phyloP scores from a whole-genome alignment of 208 protist genomes.

The Leishmania amazonensis region DNA sequence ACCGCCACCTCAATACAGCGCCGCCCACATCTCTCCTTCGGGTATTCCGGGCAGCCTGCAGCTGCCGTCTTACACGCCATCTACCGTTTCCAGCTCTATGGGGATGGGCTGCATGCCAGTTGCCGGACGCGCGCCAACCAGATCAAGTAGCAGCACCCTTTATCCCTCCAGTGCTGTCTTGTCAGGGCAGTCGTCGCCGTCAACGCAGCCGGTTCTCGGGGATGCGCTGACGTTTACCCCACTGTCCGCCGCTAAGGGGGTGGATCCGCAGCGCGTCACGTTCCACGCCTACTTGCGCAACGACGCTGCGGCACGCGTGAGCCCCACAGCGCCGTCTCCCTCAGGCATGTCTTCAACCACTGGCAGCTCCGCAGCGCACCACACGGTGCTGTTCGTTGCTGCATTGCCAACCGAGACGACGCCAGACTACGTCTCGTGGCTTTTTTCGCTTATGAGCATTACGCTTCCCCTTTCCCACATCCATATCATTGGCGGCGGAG shows the following conservation, averaged over 20 bases:
- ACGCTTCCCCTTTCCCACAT: conserved; percentile 12
- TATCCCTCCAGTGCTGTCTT: conserved; percentile 9
- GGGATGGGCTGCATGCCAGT: conserved; percentile 9
- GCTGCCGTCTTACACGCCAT: conserved; percentile 20
- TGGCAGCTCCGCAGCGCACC: not conserved
- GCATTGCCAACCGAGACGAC: conserved; percentile 37
- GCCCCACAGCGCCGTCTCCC: not conserved
- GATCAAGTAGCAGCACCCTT: not conserved
- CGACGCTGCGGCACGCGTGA: not conserved
- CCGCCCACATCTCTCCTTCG: not conserved
- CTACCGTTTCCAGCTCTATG: conserved; percentile 15
- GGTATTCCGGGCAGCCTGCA: not conserved
- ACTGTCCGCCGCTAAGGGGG: not conserved
- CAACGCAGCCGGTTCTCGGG: conserved; percentile 4
- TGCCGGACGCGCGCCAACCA: conserved; percentile 3
- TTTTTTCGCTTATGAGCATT: conserved; percentile 43
- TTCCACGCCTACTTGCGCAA: conserved; percentile 29
- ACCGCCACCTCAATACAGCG: conserved; percentile 25
- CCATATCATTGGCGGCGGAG: conserved; percentile 26
- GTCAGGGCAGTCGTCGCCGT: conserved; percentile 17
- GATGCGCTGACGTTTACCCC: conserved; percentile 2
- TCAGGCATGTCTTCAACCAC: not conserved
- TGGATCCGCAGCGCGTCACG: conserved; percentile 25
- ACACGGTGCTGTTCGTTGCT: conserved; percentile 48
- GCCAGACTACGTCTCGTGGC: conserved; percentile 53